These are phyloP conservation scores for Suillus luteus DNA, from an alignment of 768 basidiomycete genomes.

Conservation along the genomic window DNA sequence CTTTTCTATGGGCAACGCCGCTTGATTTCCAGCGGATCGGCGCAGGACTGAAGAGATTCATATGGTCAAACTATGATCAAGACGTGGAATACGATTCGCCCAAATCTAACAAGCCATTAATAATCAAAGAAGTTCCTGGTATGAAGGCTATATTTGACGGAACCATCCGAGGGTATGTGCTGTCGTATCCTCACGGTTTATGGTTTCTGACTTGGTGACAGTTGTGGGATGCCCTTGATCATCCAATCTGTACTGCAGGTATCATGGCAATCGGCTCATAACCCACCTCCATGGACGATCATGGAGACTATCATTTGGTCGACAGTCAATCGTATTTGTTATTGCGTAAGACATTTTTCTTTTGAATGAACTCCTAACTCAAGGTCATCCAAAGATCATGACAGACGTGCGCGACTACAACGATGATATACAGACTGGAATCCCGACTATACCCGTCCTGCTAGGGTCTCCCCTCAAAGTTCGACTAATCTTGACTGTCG, in stretches of 20 bases:
- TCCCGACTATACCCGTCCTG: background rate
- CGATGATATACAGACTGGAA: background rate
- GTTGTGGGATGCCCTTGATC: background rate
- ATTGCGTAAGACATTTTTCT: background rate
- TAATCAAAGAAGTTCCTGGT: background rate
- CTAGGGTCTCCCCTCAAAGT: background rate
- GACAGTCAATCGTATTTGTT: background rate
- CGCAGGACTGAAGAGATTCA: background rate
- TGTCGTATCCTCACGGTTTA: background rate
- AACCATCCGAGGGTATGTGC: background rate
- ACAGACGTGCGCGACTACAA: background rate
- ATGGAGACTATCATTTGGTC: background rate
- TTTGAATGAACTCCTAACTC: background rate
- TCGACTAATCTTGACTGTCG: background rate
- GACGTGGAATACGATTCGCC: background rate
- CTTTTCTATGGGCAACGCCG: background rate
- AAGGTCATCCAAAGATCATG: background rate
- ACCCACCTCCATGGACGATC: background rate
- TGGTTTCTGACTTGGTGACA: background rate
- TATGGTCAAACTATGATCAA: background rate
- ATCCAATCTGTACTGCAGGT: background rate
- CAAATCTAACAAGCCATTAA: background rate
- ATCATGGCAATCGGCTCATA: background rate
- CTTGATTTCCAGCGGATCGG: background rate
- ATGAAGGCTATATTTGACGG: constrained; percentile 1